These are phyloP conservation scores for Phaeoacremonium minimum DNA, from an alignment of 2,329 filamentous ascomycete genomes.

Conservation along the genomic window DNA sequence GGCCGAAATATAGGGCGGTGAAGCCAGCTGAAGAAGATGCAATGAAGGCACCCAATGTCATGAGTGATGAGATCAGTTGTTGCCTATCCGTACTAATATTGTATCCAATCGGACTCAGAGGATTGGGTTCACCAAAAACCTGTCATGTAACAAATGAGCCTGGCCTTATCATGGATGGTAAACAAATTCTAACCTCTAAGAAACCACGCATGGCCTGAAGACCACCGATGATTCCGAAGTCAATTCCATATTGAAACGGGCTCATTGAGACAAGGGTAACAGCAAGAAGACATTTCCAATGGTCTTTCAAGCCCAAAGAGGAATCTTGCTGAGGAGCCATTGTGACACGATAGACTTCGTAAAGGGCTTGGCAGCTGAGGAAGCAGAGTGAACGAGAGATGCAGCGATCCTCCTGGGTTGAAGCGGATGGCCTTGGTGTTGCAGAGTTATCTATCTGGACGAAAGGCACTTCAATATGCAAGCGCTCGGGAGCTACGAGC, in stretches of 20 bases:
- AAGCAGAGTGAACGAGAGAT: no score
- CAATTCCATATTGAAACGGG: conserved; percentile 45
- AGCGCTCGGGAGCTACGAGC: no score
- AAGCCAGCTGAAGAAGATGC: conserved; percentile 35
- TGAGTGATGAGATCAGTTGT: conserved; percentile 42
- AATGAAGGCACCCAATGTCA: conserved; percentile 42
- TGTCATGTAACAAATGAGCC: conserved; percentile 6
- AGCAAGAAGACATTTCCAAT: conserved; percentile 28
- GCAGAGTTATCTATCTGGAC: no score
- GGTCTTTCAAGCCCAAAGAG: conserved; percentile 13
- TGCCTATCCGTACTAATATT: conserved; percentile 38
- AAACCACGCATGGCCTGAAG: conserved; percentile 47
- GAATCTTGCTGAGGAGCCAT: background rate
- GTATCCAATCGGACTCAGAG: conserved; percentile 32
- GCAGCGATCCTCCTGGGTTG: no score
- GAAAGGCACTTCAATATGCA: no score
- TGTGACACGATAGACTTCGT: no score
- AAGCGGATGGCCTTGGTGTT: no score
- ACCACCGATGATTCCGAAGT: conserved; percentile 46
- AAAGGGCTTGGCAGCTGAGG: no score
- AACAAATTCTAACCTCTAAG: conserved; percentile 28
- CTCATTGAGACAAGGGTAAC: conserved; percentile 43
- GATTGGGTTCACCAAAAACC: conserved; percentile 30
- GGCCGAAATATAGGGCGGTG: conserved; percentile 24
- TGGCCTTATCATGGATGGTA: no score